Evolutionary conservation across 345 rosid species (phyloP).

Genomic region (Euphorbia peplus): DNA sequence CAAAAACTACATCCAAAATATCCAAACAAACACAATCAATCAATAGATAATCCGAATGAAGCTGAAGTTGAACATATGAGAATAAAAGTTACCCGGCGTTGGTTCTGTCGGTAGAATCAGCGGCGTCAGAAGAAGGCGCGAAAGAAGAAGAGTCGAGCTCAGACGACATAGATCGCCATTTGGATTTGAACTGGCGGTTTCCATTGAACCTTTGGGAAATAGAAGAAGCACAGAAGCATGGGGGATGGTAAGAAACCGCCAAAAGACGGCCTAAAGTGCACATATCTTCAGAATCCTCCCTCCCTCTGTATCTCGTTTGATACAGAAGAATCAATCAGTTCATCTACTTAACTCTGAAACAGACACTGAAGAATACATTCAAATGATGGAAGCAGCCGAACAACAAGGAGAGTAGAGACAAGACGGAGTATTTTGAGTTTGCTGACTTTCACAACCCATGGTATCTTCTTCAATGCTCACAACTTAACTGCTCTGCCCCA

Average conservation of each 20-base stretch:
- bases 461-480: neutral
- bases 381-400: neutral
- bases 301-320: neutral
- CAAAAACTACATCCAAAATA: constrained; percentile 59
- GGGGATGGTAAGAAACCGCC: constrained; percentile 53
- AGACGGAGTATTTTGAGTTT: constrained; percentile 22
- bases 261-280: constrained; percentile 49
- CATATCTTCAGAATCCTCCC: constrained; percentile 28
- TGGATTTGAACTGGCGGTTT: constrained; percentile 27
- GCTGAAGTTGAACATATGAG: neutral
- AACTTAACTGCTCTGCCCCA: constrained; percentile 11
- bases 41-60: neutral
- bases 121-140: constrained; percentile 49
- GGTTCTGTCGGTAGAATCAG: constrained; percentile 52
- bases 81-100: constrained; percentile 41
- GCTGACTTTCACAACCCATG: neutral
- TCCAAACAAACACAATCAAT: neutral
- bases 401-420: constrained; percentile 16
- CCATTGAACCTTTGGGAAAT: neutral
- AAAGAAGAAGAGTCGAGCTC: constrained; percentile 53
- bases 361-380: neutral
- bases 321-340: neutral
- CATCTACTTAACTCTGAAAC: too few relatives aligned
- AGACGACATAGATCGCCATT: constrained; percentile 54
- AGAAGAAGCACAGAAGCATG: constrained; percentile 8